Conservation (phyloP, 2,329 filamentous ascomycete species). For the Aspergillus sp. region DNA sequence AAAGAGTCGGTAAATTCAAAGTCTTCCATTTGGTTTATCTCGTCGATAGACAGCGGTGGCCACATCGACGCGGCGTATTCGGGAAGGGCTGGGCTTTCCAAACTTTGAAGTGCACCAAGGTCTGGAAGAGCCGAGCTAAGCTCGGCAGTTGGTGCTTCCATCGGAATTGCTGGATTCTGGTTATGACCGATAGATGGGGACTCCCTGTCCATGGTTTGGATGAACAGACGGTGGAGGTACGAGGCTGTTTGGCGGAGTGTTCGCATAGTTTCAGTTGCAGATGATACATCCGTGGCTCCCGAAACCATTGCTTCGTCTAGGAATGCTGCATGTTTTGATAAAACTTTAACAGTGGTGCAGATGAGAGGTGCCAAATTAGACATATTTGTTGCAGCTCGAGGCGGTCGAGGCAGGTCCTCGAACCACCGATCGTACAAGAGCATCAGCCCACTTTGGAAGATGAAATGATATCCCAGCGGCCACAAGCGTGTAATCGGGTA, state of each 20-base stretch:
- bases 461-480: not conserved
- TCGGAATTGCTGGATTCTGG: no score
- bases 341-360: not conserved
- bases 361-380: not conserved
- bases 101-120: not conserved
- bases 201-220: not conserved
- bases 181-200: not conserved
- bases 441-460: not conserved
- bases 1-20: not conserved
- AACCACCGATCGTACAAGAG: not conserved
- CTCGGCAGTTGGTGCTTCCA: not conserved
- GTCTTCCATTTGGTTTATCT: conserved; percentile 1
- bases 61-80: not conserved
- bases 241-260: not conserved
- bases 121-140: not conserved
- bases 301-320: not conserved
- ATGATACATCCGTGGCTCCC: not conserved
- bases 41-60: not conserved
- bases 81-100: not conserved
- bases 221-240: not conserved
- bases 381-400: not conserved
- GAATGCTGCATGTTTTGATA: not conserved
- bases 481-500: not conserved
- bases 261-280: not conserved
- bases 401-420: not conserved